phyloP scores from a whole-genome alignment of 257 asterid species.

The Nemophila menziesii region DNA sequence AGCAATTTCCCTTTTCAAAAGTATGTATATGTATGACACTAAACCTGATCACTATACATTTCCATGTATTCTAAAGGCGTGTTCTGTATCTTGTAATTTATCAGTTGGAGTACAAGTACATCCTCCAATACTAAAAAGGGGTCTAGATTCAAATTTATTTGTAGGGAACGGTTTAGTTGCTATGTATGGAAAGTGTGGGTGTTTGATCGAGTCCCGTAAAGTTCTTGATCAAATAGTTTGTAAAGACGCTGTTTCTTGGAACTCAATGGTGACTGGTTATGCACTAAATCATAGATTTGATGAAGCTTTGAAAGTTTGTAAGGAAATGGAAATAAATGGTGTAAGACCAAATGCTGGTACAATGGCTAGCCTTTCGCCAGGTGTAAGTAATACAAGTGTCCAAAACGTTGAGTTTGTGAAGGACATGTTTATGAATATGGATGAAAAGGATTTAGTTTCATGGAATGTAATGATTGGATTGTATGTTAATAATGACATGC shows the following conservation, averaged over 20 bases:
- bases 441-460: conserved; percentile 37
- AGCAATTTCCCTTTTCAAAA: conserved; percentile 46
- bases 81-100: conserved; percentile 42
- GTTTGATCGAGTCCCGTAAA: conserved; percentile 42
- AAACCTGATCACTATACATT: conserved; percentile 68
- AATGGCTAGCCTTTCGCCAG: conserved; percentile 89
- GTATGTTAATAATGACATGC: conserved; percentile 56
- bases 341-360: conserved; percentile 62
- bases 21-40: conserved; percentile 29
- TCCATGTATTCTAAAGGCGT: conserved; percentile 73
- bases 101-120: conserved; percentile 56
- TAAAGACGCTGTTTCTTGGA: conserved; percentile 77
- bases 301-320: conserved; percentile 59
- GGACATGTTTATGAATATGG: conserved; percentile 51
- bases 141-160: conserved; percentile 46
- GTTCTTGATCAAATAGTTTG: conserved; percentile 51
- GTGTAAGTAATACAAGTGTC: conserved; percentile 43
- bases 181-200: conserved; percentile 84
- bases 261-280: conserved; percentile 65
- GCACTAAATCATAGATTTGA: conserved; percentile 60
- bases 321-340: conserved; percentile 49
- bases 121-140: conserved; percentile 42
- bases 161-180: conserved; percentile 71
- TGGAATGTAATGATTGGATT: conserved; percentile 90
- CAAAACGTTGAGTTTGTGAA: conserved; percentile 55